Evolutionary conservation across 2,329 filamentous ascomycete genomes (phyloP), one percentile per base, ranked within the genome.

Genomic region (Colletotrichum ledebouriae): DNA sequence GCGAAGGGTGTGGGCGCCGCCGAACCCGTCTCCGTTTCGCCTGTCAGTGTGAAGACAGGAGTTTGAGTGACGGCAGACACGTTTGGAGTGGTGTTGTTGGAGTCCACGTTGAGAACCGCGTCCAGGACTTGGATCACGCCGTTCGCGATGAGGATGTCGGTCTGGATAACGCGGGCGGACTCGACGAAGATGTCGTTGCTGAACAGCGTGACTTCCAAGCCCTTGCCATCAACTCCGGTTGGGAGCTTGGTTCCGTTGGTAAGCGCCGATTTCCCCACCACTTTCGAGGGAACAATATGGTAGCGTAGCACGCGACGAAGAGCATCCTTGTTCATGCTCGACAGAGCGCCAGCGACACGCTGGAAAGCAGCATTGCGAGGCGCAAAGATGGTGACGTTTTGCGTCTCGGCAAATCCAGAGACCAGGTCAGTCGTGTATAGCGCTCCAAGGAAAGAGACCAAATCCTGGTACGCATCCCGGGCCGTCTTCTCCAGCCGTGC

Each of bases 41-140:
- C 69, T 3, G 58, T 62, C n/a, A 60, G 6, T 2, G 60, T 70
- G 53, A 69, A 71, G 6, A 70, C 68, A 5, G 80, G 78, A 52
- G 83, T 76, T 1, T 83, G 83, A 17, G 71, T 69, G 1, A 74
- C 77, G 2, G 71, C 72, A 12, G 77, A 65, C 6, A 76, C 78
- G 44, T 81, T 73, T 2, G 82, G 84, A 17, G 33, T 17, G 15
- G 44, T 58, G 20, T 57, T 53, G 10, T 42, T 56, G 1, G 61
- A 59, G n/a, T 70, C 52, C 34, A 66, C 67, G 72, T 83, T 85
- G 25, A 86, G 78, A 9, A 86, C 82, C 62, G 79, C 81, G 74
- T 89, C 87, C 56, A 89, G 81, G 42, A 89, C 78, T 74, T 89
- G 87, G 11, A 88, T 75, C 44, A 89, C 85, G 49, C 87, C 87